Conservation (phyloP, 169 alveolate genomes). For the Plasmodium vivax region DNA sequence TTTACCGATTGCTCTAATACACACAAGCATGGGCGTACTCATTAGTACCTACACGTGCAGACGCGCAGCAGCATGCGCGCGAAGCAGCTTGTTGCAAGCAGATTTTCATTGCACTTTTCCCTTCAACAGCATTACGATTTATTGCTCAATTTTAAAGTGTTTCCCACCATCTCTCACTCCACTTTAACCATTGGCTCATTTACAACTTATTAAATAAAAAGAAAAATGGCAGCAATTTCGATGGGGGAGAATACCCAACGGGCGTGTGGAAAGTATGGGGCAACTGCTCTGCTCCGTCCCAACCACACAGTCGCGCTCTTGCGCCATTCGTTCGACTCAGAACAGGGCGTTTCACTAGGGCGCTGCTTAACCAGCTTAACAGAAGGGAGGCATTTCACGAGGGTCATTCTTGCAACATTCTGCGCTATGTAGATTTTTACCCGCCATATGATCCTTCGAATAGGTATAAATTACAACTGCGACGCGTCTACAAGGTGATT, state of each 20-base stretch:
- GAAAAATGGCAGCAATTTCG: not conserved
- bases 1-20: not conserved
- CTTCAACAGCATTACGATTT: not conserved
- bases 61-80: not conserved
- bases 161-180: not conserved
- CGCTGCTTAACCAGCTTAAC: not conserved
- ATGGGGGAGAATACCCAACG: not conserved
- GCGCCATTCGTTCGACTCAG: not conserved
- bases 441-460: not conserved
- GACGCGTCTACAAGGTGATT: not conserved
- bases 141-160: not conserved
- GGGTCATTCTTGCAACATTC: not conserved
- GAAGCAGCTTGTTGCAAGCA: not conserved
- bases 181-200: not conserved
- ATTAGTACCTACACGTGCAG: not conserved
- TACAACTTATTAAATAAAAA: not conserved
- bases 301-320: not conserved
- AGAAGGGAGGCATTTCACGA: not conserved
- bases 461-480: not conserved
- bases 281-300: not conserved
- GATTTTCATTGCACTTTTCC: not conserved
- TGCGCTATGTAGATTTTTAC: not conserved
- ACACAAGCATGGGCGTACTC: not conserved
- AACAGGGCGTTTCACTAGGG: not conserved
- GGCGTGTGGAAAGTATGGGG: not conserved